phyloP scores from a whole-genome alignment of 192 early-diverging fungal genomes.

The Chytriomyces sp. region DNA sequence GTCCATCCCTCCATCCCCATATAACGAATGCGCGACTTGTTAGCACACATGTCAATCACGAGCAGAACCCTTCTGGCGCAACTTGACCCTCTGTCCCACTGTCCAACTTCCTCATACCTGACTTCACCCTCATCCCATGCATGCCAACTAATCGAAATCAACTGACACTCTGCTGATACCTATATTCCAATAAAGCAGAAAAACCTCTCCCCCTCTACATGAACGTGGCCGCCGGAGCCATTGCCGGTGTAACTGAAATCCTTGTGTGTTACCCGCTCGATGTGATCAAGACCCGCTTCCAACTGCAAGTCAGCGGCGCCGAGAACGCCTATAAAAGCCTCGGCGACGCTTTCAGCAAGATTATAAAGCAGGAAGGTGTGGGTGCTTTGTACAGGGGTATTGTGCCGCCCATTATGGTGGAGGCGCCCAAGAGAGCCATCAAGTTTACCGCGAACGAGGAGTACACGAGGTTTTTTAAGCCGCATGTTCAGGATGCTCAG shows the following conservation, averaged over 20 bases:
- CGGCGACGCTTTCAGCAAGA: constrained; percentile 66
- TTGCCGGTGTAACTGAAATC: constrained; percentile 81
- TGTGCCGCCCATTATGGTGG: constrained; percentile 92
- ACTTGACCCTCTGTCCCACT: no score
- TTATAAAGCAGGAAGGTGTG: constrained; percentile 74
- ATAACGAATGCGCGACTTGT: no score
- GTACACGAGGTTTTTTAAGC: constrained; percentile 62
- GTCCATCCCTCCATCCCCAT: no score
- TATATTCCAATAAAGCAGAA: constrained; percentile 5
- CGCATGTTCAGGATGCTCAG: constrained; percentile 71
- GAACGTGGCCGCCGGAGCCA: constrained; percentile 48
- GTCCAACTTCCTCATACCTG: no score
- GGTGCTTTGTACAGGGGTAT: constrained; percentile 88
- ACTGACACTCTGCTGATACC: not conserved
- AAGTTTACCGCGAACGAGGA: constrained; percentile 90
- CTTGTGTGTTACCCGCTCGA: constrained; percentile 93
- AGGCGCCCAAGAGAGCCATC: constrained; percentile 96
- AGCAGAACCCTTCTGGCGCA: no score
- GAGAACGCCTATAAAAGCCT: constrained; percentile 70
- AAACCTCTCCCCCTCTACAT: constrained; percentile 39
- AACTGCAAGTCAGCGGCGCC: constrained; percentile 67
- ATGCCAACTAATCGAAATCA: no score
- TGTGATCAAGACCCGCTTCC: constrained; percentile 94
- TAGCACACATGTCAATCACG: no score
- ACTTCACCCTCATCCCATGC: no score